phyloP scores from a whole-genome alignment of 495 filamentous ascomycete genomes.

The Penicillium arizonense region DNA sequence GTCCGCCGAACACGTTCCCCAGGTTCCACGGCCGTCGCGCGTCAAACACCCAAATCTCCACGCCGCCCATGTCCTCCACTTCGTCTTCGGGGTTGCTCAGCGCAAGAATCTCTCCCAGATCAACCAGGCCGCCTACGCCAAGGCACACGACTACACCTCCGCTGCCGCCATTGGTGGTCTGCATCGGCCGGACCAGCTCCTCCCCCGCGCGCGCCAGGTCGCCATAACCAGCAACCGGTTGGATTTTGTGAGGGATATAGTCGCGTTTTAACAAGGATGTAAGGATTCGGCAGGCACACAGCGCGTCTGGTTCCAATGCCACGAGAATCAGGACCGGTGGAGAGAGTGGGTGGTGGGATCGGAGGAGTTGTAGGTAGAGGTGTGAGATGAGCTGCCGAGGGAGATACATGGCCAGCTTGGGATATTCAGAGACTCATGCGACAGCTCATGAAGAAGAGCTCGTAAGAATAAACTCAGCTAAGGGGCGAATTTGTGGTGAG shows the following conservation, averaged over 20 bases:
- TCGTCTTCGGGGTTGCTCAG: conserved; percentile 53
- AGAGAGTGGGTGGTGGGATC: conserved; percentile 75
- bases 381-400: conserved; percentile 84
- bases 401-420: conserved; percentile 75
- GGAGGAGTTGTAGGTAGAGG: conserved; percentile 83
- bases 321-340: conserved; percentile 91
- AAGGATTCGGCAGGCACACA: conserved; percentile 93
- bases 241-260: conserved; percentile 97
- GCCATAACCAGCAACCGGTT: conserved; percentile 88
- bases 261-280: conserved; percentile 89
- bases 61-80: conserved; percentile 62
- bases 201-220: conserved; percentile 77
- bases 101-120: conserved; percentile 71
- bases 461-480: conserved; percentile 2
- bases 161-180: conserved; percentile 70
- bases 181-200: conserved; percentile 79
- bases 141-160: conserved; percentile 90
- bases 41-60: conserved; percentile 95
- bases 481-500: background rate
- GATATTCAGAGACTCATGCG: conserved; percentile 16
- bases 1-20: conserved; percentile 84
- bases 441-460: conserved; percentile 18
- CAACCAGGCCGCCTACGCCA: conserved; percentile 87
- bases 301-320: conserved; percentile 89
- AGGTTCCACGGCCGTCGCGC: conserved; percentile 92